Percentiles rank a stretch among this genome's conserved stretches.
phyloP scores from a whole-genome alignment of 2,329 filamentous ascomycete species.

The Hypoxylon sp. region DNA sequence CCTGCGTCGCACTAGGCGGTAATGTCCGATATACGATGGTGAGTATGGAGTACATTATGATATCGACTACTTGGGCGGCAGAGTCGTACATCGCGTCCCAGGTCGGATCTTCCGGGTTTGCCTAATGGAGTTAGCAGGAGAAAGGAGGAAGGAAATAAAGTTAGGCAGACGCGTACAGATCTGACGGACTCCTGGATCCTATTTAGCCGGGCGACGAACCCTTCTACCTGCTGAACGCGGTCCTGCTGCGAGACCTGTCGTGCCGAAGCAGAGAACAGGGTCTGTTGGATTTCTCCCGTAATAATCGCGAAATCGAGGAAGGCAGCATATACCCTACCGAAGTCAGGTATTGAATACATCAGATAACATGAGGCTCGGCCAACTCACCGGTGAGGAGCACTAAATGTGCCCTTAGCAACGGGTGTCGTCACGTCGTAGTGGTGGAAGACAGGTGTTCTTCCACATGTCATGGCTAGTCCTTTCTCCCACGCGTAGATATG shows the following conservation, averaged over 20 bases:
- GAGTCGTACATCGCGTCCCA: slow-evolving; percentile 23
- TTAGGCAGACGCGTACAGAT: slow-evolving; percentile 31
- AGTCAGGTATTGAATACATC: slow-evolving; percentile 33
- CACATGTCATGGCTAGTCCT: slow-evolving; percentile 48
- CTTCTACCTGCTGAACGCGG: slow-evolving; percentile 38
- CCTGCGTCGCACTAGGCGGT: slow-evolving; percentile 17
- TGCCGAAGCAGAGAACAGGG: slow-evolving; percentile 46
- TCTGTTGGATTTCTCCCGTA: slow-evolving; percentile 47
- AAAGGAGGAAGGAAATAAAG: slow-evolving; percentile 1
- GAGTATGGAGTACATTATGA: slow-evolving; percentile 30
- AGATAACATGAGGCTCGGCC: not conserved
- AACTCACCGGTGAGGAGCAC: slow-evolving; percentile 22
- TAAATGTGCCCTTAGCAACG: not conserved
- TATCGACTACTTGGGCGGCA: slow-evolving; percentile 25
- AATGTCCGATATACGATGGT: slow-evolving; percentile 37
- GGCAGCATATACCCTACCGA: slow-evolving; percentile 39
- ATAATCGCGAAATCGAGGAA: slow-evolving; percentile 44
- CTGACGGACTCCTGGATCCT: slow-evolving; percentile 33
- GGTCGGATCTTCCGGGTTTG: slow-evolving; percentile 23
- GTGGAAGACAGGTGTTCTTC: slow-evolving; percentile 48
- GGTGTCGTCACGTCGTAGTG: slow-evolving; percentile 48
- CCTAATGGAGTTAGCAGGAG: slow-evolving; percentile 17
- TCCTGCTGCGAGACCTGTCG: slow-evolving; percentile 40
- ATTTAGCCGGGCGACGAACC: slow-evolving; percentile 38
- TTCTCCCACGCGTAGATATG: slow-evolving; percentile 50